These are phyloP conservation scores for Vitis rupestris DNA, from an alignment of 164 flowering plant species.

Conservation along the genomic window DNA sequence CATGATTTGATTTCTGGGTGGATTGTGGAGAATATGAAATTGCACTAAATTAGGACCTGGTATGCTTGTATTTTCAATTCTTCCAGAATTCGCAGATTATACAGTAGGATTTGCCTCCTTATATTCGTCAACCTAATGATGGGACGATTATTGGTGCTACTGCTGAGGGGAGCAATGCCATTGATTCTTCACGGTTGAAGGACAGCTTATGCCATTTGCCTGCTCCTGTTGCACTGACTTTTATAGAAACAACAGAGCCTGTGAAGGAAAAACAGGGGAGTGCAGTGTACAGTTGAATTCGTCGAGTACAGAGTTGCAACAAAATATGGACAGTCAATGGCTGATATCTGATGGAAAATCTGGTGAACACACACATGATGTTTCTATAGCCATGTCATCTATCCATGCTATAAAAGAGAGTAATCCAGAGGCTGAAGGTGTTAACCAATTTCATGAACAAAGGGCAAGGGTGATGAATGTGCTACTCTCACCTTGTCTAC, in stretches of 20 bases:
- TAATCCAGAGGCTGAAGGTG: too few species aligned
- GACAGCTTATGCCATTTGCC: neutral
- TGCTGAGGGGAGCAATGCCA: slow-evolving; percentile 18
- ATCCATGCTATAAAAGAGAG: too few species aligned
- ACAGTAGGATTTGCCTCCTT: too few species aligned
- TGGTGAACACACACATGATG: slow-evolving; percentile 8
- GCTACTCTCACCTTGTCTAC: too few species aligned
- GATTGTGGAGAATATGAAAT: too few species aligned
- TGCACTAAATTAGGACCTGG: too few species aligned
- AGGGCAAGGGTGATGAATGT: too few species aligned
- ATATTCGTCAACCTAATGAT: slow-evolving; percentile 15
- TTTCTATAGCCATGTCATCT: neutral
- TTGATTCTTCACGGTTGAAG: slow-evolving; percentile 6
- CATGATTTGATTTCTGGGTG: too few species aligned
- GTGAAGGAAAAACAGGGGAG: slow-evolving; percentile 9
- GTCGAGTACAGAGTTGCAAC: slow-evolving; percentile 23
- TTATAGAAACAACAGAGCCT: too few species aligned
- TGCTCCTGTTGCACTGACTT: neutral
- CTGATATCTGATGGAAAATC: slow-evolving; percentile 22
- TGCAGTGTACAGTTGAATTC: slow-evolving; percentile 15
- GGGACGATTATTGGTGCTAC: slow-evolving; percentile 20
- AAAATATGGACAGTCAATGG: neutral
- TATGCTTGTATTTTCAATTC: too few species aligned
- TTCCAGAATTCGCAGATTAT: too few species aligned
- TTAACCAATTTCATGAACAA: too few species aligned